These are phyloP conservation scores for Rhodotorula diobovata DNA, from an alignment of 768 basidiomycete genomes.

Conservation along the genomic window DNA sequence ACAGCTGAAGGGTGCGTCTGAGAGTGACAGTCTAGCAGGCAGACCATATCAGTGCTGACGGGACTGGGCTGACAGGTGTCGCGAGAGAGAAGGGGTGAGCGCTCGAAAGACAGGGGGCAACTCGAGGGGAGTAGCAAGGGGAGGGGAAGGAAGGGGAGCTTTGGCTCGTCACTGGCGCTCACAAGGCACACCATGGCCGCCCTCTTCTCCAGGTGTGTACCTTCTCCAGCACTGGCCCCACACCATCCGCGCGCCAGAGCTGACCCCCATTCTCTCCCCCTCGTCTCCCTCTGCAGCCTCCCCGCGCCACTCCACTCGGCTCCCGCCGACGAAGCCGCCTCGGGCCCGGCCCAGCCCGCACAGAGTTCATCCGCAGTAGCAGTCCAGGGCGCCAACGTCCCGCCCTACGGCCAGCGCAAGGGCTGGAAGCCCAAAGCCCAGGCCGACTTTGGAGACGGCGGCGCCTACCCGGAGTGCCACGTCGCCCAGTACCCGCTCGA, in stretches of 20 bases:
- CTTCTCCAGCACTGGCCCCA: not conserved
- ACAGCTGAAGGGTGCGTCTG: too few relatives aligned
- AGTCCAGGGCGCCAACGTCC: conserved; percentile 51
- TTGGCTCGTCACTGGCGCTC: too few relatives aligned
- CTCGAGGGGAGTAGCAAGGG: too few relatives aligned
- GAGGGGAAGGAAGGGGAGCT: too few relatives aligned
- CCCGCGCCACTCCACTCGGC: conserved; percentile 31
- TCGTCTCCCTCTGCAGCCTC: conserved; percentile 13
- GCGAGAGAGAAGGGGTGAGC: not conserved
- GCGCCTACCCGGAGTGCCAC: conserved; percentile 76
- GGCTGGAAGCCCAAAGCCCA: conserved; percentile 80
- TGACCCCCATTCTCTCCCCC: too few relatives aligned
- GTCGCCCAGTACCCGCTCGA: conserved; percentile 94
- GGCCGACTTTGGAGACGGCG: conserved; percentile 69
- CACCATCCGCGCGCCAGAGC: too few relatives aligned
- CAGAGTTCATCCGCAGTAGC: not conserved
- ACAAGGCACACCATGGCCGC: conserved; percentile 15
- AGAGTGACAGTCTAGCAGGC: too few relatives aligned
- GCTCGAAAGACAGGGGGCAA: too few relatives aligned
- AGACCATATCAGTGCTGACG: too few relatives aligned
- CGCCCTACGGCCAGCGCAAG: conserved; percentile 76
- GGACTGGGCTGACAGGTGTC: too few relatives aligned
- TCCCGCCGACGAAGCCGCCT: not conserved
- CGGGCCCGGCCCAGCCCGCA: not conserved
- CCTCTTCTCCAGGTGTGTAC: conserved; percentile 16